Evolutionary conservation across 495 filamentous ascomycete genomes (phyloP).

Genomic region (Trichoderma orchidacearum): DNA sequence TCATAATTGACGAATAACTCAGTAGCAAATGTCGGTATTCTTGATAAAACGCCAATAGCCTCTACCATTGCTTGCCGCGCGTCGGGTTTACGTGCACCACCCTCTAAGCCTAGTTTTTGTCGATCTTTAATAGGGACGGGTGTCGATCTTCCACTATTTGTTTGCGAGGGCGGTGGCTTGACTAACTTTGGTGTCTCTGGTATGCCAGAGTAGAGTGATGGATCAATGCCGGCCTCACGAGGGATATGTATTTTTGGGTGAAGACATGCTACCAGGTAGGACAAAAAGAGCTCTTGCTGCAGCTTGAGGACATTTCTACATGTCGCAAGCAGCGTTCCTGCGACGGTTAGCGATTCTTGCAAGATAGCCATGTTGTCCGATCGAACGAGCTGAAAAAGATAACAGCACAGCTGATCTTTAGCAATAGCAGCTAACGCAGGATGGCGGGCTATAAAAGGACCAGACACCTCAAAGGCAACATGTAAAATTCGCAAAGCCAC

Average conservation of each 20-base stretch:
- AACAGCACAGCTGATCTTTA: slow-evolving; percentile 84
- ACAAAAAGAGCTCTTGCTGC: slow-evolving; percentile 92
- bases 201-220: slow-evolving; percentile 83
- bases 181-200: slow-evolving; percentile 79
- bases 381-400: slow-evolving; percentile 92
- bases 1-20: slow-evolving; percentile 98
- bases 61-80: slow-evolving; percentile 98
- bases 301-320: slow-evolving; percentile 88
- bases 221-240: slow-evolving; percentile 77
- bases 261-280: slow-evolving; percentile 86
- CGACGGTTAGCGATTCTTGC: slow-evolving; percentile 81
- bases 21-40: slow-evolving; percentile 87
- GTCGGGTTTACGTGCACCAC: slow-evolving; percentile 81
- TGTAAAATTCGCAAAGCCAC: slow-evolving; percentile 97
- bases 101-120: slow-evolving; percentile 86
- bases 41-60: slow-evolving; percentile 76
- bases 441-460: slow-evolving; percentile 89
- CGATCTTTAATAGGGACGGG: slow-evolving; percentile 89
- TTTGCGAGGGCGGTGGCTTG: slow-evolving; percentile 66
- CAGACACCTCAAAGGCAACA: slow-evolving; percentile 91
- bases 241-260: slow-evolving; percentile 90
- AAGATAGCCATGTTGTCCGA: slow-evolving; percentile 92
- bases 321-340: slow-evolving; percentile 79
- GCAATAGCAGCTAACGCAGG: slow-evolving; percentile 78
- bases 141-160: slow-evolving; percentile 71